Percentiles rank a stretch among this genome's conserved stretches.
Conservation (phyloP, 1,139 yeast genomes). For the Yamadazyma spencermartinsiae region DNA sequence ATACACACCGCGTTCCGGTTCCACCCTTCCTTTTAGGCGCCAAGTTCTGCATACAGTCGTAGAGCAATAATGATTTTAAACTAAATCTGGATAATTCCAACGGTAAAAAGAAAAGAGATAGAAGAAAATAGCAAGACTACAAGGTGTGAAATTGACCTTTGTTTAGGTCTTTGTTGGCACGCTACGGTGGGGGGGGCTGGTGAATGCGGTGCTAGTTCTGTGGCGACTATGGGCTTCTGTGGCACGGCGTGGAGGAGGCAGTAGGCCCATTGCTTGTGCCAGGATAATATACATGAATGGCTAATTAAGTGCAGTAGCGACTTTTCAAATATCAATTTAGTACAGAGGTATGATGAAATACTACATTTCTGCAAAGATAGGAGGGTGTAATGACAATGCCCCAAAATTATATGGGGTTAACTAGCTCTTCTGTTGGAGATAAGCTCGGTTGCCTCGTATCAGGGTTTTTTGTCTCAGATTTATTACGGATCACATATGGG, state of each 20-base stretch:
- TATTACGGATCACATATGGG: background rate
- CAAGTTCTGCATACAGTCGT: background rate
- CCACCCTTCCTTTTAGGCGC: too few species aligned
- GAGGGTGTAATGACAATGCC: background rate
- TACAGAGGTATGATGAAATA: conserved; percentile 2
- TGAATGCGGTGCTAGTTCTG: background rate
- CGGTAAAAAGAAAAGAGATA: background rate
- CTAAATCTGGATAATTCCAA: background rate
- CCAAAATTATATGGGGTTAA: background rate
- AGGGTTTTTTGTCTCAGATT: background rate
- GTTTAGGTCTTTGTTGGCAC: too few species aligned
- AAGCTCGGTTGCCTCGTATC: background rate
- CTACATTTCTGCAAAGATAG: background rate
- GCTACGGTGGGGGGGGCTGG: too few species aligned
- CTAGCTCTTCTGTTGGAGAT: too few species aligned
- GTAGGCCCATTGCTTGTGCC: too few species aligned
- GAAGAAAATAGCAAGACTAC: background rate
- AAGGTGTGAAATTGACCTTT: too few species aligned
- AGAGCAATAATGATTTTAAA: background rate
- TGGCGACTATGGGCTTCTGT: too few species aligned
- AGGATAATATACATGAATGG: too few species aligned
- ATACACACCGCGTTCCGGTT: too few species aligned
- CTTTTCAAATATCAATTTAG: conserved; percentile 1
- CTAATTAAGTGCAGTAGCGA: background rate
- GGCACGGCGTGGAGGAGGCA: too few species aligned